Evolutionary conservation across 352 stramenopile species (phyloP).

Genomic region (Phytophthora citricola): DNA sequence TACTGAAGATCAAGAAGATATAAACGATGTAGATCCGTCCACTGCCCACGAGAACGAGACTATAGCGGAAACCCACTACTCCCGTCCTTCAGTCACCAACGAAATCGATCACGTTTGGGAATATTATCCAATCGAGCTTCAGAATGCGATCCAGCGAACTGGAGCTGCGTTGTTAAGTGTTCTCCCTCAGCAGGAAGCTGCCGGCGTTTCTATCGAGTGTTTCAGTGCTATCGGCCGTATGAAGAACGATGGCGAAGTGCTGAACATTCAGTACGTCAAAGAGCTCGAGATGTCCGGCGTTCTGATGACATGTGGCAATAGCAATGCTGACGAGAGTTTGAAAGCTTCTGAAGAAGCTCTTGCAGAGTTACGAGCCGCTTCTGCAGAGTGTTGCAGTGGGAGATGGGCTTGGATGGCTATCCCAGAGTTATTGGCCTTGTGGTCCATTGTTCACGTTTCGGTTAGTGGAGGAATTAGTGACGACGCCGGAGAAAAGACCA

Average conservation of each 20-base stretch:
- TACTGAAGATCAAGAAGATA: slow-evolving; percentile 15
- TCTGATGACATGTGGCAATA: slow-evolving; percentile 13
- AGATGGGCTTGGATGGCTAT: slow-evolving; percentile 7
- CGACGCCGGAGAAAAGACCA: slow-evolving; percentile 5
- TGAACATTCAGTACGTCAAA: slow-evolving; percentile 18
- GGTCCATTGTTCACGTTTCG: slow-evolving; percentile 16
- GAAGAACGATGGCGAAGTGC: slow-evolving; percentile 8
- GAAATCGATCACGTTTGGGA: slow-evolving; percentile 21
- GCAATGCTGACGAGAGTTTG: background rate
- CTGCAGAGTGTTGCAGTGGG: slow-evolving; percentile 9
- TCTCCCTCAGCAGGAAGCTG: slow-evolving; percentile 4
- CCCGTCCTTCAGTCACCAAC: slow-evolving; percentile 10
- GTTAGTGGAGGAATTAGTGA: slow-evolving; percentile 15
- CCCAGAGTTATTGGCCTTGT: slow-evolving; percentile 20
- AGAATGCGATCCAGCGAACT: slow-evolving; percentile 13
- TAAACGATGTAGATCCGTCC: slow-evolving; percentile 3
- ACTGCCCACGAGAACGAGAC: slow-evolving; percentile 11
- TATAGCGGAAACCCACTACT: slow-evolving; percentile 5
- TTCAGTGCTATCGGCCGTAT: slow-evolving; percentile 13
- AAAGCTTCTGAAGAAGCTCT: slow-evolving; percentile 9
- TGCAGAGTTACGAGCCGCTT: slow-evolving; percentile 19
- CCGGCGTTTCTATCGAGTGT: slow-evolving; percentile 17
- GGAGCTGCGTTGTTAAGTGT: slow-evolving; percentile 12
- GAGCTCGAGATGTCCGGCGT: slow-evolving; percentile 13
- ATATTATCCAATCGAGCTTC: slow-evolving; percentile 13